phyloP scores from a whole-genome alignment of 306 rosid genomes.

The Carpinus fangiana region DNA sequence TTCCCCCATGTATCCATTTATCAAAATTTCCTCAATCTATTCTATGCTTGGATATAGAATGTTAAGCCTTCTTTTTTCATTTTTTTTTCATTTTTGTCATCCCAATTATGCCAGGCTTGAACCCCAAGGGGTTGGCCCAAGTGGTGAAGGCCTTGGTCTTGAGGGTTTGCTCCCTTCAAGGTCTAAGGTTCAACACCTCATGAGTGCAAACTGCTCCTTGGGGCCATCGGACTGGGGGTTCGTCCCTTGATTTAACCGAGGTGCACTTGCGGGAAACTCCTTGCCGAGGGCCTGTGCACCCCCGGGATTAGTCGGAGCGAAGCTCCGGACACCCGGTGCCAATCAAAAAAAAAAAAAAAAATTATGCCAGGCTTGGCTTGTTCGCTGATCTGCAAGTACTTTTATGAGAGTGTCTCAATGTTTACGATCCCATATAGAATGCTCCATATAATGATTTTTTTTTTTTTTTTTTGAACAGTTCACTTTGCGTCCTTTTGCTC shows the following conservation, averaged over 20 bases:
- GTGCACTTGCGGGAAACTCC: no score
- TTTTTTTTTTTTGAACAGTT: conserved; percentile 51
- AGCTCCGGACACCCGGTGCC: no score
- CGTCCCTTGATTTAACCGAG: no score
- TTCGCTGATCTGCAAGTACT: conserved; percentile 3
- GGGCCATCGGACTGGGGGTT: no score
- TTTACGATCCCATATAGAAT: background rate
- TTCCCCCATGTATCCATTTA: background rate
- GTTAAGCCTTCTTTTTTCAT: background rate
- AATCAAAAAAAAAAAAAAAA: no score
- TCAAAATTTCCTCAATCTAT: background rate
- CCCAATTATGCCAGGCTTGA: background rate
- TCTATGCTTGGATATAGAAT: background rate
- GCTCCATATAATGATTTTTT: background rate
- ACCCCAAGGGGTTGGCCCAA: no score
- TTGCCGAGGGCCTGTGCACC: no score
- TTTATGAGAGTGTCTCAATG: background rate
- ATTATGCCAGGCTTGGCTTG: background rate
- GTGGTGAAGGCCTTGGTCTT: no score
- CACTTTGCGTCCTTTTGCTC: conserved; percentile 77
- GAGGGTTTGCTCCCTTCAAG: no score
- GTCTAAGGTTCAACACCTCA: no score
- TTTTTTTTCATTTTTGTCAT: background rate
- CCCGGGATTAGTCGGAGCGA: no score
- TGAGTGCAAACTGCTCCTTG: no score